Percentiles rank a stretch among this genome's conserved stretches.
These are phyloP conservation scores for Albatrellus sp. DNA, from an alignment of 1,284 basidiomycete species.

Conservation along the genomic window DNA sequence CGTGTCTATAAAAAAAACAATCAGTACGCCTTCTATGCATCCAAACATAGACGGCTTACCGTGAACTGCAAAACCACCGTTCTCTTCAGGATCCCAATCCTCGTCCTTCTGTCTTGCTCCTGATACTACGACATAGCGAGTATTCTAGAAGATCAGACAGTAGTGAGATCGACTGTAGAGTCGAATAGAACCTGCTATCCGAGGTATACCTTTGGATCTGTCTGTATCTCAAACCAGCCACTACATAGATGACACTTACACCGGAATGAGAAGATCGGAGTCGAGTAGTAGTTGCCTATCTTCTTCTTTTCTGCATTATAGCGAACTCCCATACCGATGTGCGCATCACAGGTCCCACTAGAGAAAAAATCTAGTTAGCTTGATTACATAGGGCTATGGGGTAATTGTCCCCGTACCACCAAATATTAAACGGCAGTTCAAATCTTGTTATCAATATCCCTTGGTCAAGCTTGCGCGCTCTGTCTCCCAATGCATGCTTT, in stretches of 20 bases:
- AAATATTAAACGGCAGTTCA: slow-evolving; percentile 93
- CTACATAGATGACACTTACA: slow-evolving; percentile 96
- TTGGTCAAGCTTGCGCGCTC: slow-evolving; percentile 87
- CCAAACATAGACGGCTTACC: slow-evolving; percentile 32
- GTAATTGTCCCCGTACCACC: slow-evolving; percentile 61
- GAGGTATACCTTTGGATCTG: slow-evolving; percentile 77
- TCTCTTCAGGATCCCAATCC: slow-evolving; percentile 93
- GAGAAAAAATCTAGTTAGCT: not conserved
- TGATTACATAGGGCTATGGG: not conserved
- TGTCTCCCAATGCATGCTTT: slow-evolving; percentile 87
- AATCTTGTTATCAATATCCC: slow-evolving; percentile 91
- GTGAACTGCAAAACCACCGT: slow-evolving; percentile 84
- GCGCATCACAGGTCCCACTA: slow-evolving; percentile 83
- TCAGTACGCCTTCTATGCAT: not conserved
- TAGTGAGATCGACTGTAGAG: not conserved
- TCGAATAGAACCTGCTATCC: not conserved
- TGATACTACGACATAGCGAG: slow-evolving; percentile 83
- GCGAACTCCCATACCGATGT: slow-evolving; percentile 93
- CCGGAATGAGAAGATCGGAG: slow-evolving; percentile 87
- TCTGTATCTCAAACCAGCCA: slow-evolving; percentile 93
- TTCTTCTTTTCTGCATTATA: slow-evolving; percentile 99
- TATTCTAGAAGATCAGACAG: slow-evolving; percentile 48
- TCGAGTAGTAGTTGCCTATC: slow-evolving; percentile 90
- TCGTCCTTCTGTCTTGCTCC: slow-evolving; percentile 88
- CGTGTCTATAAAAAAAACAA: slow-evolving; percentile 6